phyloP scores from a whole-genome alignment of 805 yeast genomes.

The Hyphopichia homilentoma region DNA sequence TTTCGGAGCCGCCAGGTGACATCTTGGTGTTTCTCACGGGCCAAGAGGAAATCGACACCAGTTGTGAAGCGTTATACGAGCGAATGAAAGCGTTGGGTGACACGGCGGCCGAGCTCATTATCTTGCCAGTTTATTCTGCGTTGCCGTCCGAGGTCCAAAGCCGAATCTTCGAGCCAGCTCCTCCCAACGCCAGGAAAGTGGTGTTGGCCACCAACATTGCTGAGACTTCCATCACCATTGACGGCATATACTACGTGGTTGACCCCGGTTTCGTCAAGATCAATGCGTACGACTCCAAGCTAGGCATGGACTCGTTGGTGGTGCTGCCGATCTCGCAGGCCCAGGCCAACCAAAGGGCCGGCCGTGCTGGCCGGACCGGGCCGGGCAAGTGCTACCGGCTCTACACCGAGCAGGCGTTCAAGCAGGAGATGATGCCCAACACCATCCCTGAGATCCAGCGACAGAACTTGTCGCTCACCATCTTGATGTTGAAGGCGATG shows the following conservation, averaged over 20 bases:
- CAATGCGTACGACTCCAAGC: slow-evolving; percentile 79
- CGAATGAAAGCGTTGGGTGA: slow-evolving; percentile 63
- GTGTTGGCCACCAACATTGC: slow-evolving; percentile 96
- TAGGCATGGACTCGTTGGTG: slow-evolving; percentile 86
- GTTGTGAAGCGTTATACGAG: slow-evolving; percentile 70
- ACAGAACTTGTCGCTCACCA: slow-evolving; percentile 79
- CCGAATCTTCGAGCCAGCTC: slow-evolving; percentile 85
- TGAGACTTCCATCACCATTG: slow-evolving; percentile 94
- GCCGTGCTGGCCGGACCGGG: slow-evolving; percentile 96
- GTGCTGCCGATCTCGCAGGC: slow-evolving; percentile 91
- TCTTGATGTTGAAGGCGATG: slow-evolving; percentile 83
- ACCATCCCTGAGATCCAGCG: slow-evolving; percentile 91
- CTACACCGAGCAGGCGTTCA: slow-evolving; percentile 80
- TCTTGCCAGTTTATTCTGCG: slow-evolving; percentile 87
- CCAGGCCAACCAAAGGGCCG: slow-evolving; percentile 92
- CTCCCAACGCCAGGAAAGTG: slow-evolving; percentile 77
- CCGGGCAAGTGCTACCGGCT: slow-evolving; percentile 92
- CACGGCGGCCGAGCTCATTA: slow-evolving; percentile 57
- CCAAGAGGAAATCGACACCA: slow-evolving; percentile 91
- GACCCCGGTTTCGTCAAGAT: slow-evolving; percentile 95
- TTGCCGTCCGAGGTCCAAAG: slow-evolving; percentile 89
- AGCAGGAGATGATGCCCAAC: slow-evolving; percentile 72
- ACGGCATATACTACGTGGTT: slow-evolving; percentile 85
- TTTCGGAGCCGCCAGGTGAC: slow-evolving; percentile 75
- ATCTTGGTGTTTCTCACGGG: slow-evolving; percentile 84